These are phyloP conservation scores for Rhodotorula sp. DNA, from an alignment of 1,284 basidiomycete species.

Conservation along the genomic window DNA sequence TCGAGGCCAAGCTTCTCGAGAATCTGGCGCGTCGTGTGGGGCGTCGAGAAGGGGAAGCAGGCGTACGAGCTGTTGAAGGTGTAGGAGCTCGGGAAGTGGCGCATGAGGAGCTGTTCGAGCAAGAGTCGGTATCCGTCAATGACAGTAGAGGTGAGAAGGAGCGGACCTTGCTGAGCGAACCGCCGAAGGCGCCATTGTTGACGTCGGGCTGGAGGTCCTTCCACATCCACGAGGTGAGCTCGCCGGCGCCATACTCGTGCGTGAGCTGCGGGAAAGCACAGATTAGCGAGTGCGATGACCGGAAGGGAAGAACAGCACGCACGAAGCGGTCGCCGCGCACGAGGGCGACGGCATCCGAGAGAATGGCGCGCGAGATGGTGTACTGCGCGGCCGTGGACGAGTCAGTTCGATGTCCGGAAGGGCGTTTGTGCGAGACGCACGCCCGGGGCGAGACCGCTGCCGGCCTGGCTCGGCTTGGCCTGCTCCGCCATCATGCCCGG, in stretches of 20 bases:
- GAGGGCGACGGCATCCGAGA: conserved; percentile 81
- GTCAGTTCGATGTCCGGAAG: background rate
- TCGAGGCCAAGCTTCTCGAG: conserved; percentile 52
- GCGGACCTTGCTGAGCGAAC: conserved; percentile 48
- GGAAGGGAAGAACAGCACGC: background rate
- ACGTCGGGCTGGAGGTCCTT: conserved; percentile 36
- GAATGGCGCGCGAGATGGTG: conserved; percentile 81
- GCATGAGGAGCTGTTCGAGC: conserved; percentile 59
- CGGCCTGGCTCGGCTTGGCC: conserved; percentile 70
- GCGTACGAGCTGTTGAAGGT: conserved; percentile 71
- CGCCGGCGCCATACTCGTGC: conserved; percentile 73
- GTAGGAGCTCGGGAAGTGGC: conserved; percentile 69
- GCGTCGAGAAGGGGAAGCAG: conserved; percentile 83
- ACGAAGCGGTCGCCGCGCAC: conserved; percentile 59
- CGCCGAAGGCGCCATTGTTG: conserved; percentile 51
- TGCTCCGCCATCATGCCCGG: conserved; percentile 59
- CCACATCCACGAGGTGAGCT: conserved; percentile 59
- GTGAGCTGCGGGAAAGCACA: conserved; percentile 57
- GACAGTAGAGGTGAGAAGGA: background rate
- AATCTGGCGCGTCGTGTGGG: conserved; percentile 53
- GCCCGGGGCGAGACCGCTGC: conserved; percentile 58
- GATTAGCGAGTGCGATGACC: background rate
- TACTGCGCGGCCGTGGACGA: background rate
- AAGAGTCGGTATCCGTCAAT: background rate
- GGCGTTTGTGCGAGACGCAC: background rate